A percentile compares a stretch with the other conserved stretches of the same genome.
These are phyloP conservation scores for Acanthamoeba lenticulata DNA, from an alignment of 208 protist genomes.

Conservation along the genomic window DNA sequence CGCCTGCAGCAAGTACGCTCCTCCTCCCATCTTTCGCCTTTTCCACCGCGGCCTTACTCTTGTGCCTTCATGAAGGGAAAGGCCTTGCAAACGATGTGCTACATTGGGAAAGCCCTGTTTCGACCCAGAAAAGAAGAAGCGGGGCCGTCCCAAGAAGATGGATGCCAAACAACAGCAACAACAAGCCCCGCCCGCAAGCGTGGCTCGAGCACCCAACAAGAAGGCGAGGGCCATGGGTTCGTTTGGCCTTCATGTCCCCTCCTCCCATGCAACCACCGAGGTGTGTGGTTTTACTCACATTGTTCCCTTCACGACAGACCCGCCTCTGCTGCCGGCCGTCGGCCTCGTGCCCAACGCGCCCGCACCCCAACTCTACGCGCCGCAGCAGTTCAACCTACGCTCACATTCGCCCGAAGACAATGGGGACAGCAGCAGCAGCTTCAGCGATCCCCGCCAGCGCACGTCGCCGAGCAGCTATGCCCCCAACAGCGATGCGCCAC, in stretches of 20 bases:
- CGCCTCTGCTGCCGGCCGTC: not conserved
- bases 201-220: not conserved
- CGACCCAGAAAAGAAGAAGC: conserved; percentile 16
- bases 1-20: conserved; percentile 15
- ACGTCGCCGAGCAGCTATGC: no score
- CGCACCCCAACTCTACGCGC: no score
- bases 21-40: not conserved
- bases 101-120: not conserved
- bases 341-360: no score
- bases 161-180: not conserved
- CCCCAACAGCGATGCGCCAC: no score
- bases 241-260: not conserved
- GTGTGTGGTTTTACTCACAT: no score
- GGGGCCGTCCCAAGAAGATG: not conserved
- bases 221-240: not conserved
- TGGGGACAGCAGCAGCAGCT: no score
- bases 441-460: no score
- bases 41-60: not conserved
- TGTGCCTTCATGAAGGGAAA: not conserved
- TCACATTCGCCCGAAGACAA: no score
- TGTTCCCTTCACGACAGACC: no score
- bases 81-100: not conserved
- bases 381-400: no score
- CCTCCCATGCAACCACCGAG: no score
- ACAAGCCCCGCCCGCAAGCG: not conserved